Percentiles rank a stretch among this genome's conserved stretches.
Evolutionary conservation across 495 filamentous ascomycete genomes (phyloP).

Genomic region (Penicillium turbatum): DNA sequence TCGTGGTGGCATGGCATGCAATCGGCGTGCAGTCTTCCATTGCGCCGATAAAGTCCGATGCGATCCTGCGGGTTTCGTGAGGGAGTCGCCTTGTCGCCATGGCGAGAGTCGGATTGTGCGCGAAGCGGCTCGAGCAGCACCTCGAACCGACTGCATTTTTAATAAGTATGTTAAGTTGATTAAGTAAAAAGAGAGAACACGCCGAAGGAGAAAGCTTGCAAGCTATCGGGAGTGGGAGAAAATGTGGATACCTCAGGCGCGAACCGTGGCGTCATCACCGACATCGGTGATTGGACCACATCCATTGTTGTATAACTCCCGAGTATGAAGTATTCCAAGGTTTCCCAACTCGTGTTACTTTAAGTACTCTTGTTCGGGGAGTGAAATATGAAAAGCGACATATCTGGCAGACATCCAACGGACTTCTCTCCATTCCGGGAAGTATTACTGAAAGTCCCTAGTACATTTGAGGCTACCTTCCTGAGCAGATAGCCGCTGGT

Average conservation of each 20-base stretch:
- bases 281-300: constrained; percentile 16
- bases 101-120: constrained; percentile 15
- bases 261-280: constrained; percentile 22
- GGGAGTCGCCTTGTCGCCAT: constrained; percentile 16
- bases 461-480: too few relatives aligned
- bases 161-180: neutral
- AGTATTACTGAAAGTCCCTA: too few relatives aligned
- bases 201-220: neutral
- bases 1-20: constrained; percentile 26
- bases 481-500: too few relatives aligned
- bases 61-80: constrained; percentile 11
- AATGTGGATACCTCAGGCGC: constrained; percentile 6
- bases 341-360: too few relatives aligned
- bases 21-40: constrained; percentile 7
- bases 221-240: neutral
- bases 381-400: too few relatives aligned
- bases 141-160: constrained; percentile 27
- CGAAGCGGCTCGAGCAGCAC: constrained; percentile 23
- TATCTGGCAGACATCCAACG: too few relatives aligned
- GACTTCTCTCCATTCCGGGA: too few relatives aligned
- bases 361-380: too few relatives aligned
- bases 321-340: too few relatives aligned
- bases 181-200: neutral
- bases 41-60: constrained; percentile 24
- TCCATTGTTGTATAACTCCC: neutral